Conservation (phyloP, 345 rosid species). For the Lepidium aucheri region DNA sequence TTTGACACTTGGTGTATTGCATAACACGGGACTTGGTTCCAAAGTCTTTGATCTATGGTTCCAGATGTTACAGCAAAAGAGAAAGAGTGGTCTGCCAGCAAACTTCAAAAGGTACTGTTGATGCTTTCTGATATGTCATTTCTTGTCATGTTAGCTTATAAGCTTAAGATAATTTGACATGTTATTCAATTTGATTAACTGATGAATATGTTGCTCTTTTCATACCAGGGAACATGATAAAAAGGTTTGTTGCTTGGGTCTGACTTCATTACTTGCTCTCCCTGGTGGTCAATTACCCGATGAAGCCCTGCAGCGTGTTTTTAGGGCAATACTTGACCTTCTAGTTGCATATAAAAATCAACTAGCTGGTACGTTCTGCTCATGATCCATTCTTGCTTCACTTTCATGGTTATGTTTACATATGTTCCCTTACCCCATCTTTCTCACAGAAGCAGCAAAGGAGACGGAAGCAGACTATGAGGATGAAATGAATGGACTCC, state of each 20-base stretch:
- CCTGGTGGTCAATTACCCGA: constrained; percentile 79
- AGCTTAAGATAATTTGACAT: neutral
- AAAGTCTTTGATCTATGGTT: constrained; percentile 89
- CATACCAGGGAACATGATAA: constrained; percentile 82
- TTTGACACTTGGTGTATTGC: constrained; percentile 71
- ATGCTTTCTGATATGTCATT: neutral
- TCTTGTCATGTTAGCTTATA: neutral
- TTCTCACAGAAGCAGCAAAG: constrained; percentile 71
- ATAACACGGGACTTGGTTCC: constrained; percentile 67
- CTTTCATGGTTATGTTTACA: neutral
- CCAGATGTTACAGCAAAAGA: constrained; percentile 88
- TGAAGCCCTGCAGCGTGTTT: constrained; percentile 82
- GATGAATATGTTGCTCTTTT: neutral
- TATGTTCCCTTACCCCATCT: neutral
- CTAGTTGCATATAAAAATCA: constrained; percentile 86
- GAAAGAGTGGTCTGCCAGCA: constrained; percentile 66
- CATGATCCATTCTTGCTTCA: neutral
- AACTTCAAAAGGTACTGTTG: constrained; percentile 74
- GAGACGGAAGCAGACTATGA: constrained; percentile 74
- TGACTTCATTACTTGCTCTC: constrained; percentile 77
- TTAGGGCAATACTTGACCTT: constrained; percentile 81
- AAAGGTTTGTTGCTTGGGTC: constrained; percentile 96
- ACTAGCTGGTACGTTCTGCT: constrained; percentile 64
- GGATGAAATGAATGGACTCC: constrained; percentile 91
- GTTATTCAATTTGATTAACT: neutral